Conservation (phyloP, 2,329 filamentous ascomycete genomes). For the Malbranchea cinnamomea region DNA sequence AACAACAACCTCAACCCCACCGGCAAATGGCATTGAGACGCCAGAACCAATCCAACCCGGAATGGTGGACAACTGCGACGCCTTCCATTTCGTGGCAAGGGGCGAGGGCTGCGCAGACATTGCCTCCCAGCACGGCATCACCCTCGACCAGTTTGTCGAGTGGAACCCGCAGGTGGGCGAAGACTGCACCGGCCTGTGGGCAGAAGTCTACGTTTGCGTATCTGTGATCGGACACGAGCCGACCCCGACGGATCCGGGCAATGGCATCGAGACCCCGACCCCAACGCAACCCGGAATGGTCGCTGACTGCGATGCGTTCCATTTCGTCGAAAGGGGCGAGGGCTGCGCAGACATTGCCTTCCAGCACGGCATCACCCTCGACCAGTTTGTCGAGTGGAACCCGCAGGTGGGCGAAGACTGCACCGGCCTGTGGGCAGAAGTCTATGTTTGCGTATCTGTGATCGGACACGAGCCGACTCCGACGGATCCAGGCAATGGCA, state of each 20-base stretch:
- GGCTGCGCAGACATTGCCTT: slow-evolving; percentile 1
- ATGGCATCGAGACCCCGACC: slow-evolving; percentile 1
- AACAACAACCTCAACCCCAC: not conserved
- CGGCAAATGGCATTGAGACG: not conserved
- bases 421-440: slow-evolving; percentile 1
- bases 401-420: slow-evolving; percentile 1
- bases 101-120: slow-evolving; percentile 3
- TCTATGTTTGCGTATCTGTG: slow-evolving; percentile 2
- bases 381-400: slow-evolving; percentile 2
- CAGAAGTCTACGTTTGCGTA: slow-evolving; percentile 1
- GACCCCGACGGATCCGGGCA: not conserved
- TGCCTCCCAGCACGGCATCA: no score
- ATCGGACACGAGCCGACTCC: slow-evolving; percentile 2
- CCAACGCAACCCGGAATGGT: slow-evolving; percentile 4
- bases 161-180: slow-evolving; percentile 2
- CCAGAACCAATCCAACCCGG: slow-evolving; percentile 2
- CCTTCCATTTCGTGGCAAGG: slow-evolving; percentile 1
- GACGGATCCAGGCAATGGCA: not conserved
- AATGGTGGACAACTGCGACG: slow-evolving; percentile 4
- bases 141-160: not conserved
- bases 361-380: slow-evolving; percentile 1
- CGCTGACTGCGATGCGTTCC: slow-evolving; percentile 1
- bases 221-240: slow-evolving; percentile 1
- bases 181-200: slow-evolving; percentile 2
- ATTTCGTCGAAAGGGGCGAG: slow-evolving; percentile 3